A percentile compares a stretch with the other conserved stretches of the same genome.
phyloP scores from a whole-genome alignment of 2,329 filamentous ascomycete genomes.

The Cordyceps farinosa region DNA sequence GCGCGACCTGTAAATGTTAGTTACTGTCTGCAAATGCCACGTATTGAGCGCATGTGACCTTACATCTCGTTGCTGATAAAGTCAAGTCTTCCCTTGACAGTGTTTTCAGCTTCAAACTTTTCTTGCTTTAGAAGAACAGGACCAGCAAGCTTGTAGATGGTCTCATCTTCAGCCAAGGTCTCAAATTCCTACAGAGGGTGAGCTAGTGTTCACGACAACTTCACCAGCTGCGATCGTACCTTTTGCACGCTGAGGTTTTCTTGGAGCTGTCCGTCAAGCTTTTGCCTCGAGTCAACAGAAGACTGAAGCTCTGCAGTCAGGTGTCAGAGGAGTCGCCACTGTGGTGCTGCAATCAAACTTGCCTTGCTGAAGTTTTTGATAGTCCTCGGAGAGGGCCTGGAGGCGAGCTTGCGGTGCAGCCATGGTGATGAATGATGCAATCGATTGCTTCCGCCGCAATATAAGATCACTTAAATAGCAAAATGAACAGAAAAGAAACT shows the following conservation, averaged over 20 bases:
- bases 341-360: constrained; percentile 21
- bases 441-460: not conserved
- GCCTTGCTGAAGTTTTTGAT: constrained; percentile 83
- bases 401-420: constrained; percentile 71
- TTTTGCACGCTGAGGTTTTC: constrained; percentile 88
- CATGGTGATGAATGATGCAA: constrained; percentile 43
- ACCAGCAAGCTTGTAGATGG: constrained; percentile 93
- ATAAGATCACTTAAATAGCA: not conserved
- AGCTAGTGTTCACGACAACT: constrained; percentile 16
- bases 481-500: not conserved
- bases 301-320: constrained; percentile 68
- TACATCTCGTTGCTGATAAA: constrained; percentile 95
- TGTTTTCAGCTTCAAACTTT: constrained; percentile 81
- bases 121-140: constrained; percentile 95
- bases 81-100: constrained; percentile 84
- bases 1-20: constrained; percentile 29
- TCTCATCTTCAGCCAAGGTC: constrained; percentile 72
- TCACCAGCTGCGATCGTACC: constrained; percentile 39
- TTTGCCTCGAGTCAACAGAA: constrained; percentile 76
- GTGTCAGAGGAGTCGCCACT: not conserved
- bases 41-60: constrained; percentile 29
- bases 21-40: too few relatives aligned
- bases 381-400: constrained; percentile 82
- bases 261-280: constrained; percentile 88
- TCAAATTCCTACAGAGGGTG: constrained; percentile 67